phyloP scores from a whole-genome alignment of 352 stramenopile species.

The Phytophthora cajani region DNA sequence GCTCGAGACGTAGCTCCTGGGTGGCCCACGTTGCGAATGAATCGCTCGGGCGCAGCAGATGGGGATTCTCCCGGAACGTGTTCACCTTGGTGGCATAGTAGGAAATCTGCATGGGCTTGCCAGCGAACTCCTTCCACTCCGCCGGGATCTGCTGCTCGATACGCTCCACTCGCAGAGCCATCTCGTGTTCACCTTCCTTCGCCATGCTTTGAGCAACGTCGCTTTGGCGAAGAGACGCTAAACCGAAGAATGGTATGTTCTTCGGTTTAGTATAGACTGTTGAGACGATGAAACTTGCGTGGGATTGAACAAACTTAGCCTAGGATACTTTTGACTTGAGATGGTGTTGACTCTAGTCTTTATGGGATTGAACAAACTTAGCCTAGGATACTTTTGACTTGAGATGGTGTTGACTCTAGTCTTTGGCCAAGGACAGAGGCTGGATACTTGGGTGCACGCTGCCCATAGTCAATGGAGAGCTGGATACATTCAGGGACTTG shows the following conservation, averaged over 20 bases:
- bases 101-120: constrained; percentile 59
- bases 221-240: background rate
- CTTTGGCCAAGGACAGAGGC: constrained; percentile 22
- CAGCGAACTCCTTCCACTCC: constrained; percentile 55
- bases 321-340: background rate
- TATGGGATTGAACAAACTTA: background rate
- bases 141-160: constrained; percentile 65
- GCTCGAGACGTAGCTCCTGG: constrained; percentile 46
- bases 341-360: constrained; percentile 13
- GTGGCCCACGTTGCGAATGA: constrained; percentile 57
- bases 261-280: background rate
- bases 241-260: background rate
- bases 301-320: background rate
- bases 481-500: constrained; percentile 9
- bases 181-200: constrained; percentile 41
- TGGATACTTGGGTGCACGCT: constrained; percentile 32
- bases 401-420: constrained; percentile 11
- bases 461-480: constrained; percentile 27
- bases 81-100: constrained; percentile 73
- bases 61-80: constrained; percentile 62
- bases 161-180: constrained; percentile 47
- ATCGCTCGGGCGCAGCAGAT: constrained; percentile 46
- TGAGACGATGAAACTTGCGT: background rate
- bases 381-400: background rate
- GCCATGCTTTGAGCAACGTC: constrained; percentile 2